These are phyloP conservation scores for Helminthosporium solani DNA, from an alignment of 2,329 filamentous ascomycete species.

Conservation along the genomic window DNA sequence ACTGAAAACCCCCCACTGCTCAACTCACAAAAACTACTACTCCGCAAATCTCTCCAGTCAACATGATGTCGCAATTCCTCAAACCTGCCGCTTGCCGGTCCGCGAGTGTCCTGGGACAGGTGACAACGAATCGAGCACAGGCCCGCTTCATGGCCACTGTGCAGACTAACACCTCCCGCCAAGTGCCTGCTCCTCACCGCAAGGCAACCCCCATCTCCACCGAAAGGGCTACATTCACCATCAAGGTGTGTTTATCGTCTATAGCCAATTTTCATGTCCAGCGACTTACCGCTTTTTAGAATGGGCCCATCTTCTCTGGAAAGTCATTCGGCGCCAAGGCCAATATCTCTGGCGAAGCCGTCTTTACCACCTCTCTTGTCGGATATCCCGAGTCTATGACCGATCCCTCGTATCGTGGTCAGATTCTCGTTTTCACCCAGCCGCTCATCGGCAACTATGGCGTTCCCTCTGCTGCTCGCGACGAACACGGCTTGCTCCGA, in stretches of 20 bases:
- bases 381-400: conserved; percentile 91
- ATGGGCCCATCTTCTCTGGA: conserved; percentile 93
- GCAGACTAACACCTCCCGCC: conserved; percentile 68
- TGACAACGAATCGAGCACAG: conserved; percentile 47
- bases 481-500: conserved; percentile 87
- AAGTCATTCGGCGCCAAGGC: conserved; percentile 95
- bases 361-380: conserved; percentile 97
- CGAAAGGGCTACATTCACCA: conserved; percentile 89
- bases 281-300: conserved; percentile 54
- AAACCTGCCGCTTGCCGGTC: conserved; percentile 52
- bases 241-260: conserved; percentile 64
- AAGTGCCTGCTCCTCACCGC: conserved; percentile 60
- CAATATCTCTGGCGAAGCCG: conserved; percentile 96
- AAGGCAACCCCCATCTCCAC: conserved; percentile 67
- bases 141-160: conserved; percentile 64
- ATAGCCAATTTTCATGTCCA: conserved; percentile 22
- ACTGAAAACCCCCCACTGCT: conserved; percentile 47
- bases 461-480: conserved; percentile 81
- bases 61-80: conserved; percentile 57
- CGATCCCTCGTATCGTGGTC: conserved; percentile 71
- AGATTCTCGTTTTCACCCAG: conserved; percentile 98
- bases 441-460: conserved; percentile 98
- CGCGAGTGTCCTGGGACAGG: conserved; percentile 47
- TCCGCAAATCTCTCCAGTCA: conserved; percentile 33
- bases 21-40: conserved; percentile 12